These are phyloP conservation scores for Eimeria maxima DNA, from an alignment of 169 alveolate genomes.

Conservation along the genomic window DNA sequence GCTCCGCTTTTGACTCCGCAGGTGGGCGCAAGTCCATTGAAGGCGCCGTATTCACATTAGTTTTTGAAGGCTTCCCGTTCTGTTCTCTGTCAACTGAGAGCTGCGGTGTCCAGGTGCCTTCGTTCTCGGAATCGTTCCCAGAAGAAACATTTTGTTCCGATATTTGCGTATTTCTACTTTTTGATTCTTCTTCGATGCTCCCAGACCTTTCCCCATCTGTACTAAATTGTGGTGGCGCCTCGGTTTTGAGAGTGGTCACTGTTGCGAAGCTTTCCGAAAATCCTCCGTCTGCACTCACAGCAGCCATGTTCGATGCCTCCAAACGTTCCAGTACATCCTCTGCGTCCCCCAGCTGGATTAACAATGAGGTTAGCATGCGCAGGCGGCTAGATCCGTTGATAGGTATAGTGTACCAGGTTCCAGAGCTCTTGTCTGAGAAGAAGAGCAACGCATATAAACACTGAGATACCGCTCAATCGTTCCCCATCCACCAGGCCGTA, in stretches of 20 bases:
- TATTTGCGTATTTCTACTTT: neutral
- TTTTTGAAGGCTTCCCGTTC: neutral
- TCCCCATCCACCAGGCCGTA: neutral
- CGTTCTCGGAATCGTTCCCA: neutral
- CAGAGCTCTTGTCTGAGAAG: slow-evolving; percentile 57
- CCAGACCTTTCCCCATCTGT: neutral
- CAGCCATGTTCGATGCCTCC: slow-evolving; percentile 44
- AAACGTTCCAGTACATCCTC: slow-evolving; percentile 49
- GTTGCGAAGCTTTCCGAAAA: neutral
- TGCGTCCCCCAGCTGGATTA: slow-evolving; percentile 66
- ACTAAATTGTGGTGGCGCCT: neutral
- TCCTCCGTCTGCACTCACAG: neutral
- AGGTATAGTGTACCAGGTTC: slow-evolving; percentile 63
- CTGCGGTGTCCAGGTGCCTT: neutral
- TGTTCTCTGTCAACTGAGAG: neutral
- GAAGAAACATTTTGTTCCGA: neutral
- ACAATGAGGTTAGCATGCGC: slow-evolving; percentile 37
- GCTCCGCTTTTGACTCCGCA: neutral
- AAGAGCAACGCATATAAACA: neutral
- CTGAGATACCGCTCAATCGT: neutral
- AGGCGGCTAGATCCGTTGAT: slow-evolving; percentile 56
- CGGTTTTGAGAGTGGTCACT: neutral
- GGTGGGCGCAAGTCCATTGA: neutral
- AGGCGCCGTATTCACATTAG: neutral
- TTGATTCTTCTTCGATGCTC: neutral